A percentile compares a stretch with the other conserved stretches of the same genome.
Conservation (phyloP, 2,329 filamentous ascomycete genomes). For the Colletotrichum tabaci region DNA sequence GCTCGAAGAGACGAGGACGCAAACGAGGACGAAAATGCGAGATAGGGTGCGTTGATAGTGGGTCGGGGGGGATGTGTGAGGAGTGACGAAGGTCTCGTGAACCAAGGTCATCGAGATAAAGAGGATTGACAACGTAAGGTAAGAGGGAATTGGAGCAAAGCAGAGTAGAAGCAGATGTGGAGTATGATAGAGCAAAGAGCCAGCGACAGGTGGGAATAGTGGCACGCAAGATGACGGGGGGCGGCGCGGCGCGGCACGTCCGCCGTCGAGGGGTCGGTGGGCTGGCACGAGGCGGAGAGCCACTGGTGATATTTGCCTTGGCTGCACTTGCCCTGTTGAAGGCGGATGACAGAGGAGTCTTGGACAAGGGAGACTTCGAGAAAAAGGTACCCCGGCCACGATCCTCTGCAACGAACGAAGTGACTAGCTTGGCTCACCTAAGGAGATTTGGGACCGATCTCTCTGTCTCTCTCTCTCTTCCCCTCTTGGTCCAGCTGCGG, state of each 20-base stretch:
- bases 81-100: slow-evolving; percentile 21
- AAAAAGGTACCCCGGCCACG: slow-evolving; percentile 29
- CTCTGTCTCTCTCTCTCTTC: slow-evolving; percentile 7
- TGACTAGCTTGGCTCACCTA: slow-evolving; percentile 42
- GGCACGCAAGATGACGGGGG: slow-evolving; percentile 24
- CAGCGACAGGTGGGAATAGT: slow-evolving; percentile 39
- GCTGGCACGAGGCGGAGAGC: slow-evolving; percentile 17
- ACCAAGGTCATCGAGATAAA: slow-evolving; percentile 31
- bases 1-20: slow-evolving; percentile 23
- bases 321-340: slow-evolving; percentile 30
- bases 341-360: slow-evolving; percentile 24
- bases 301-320: slow-evolving; percentile 28
- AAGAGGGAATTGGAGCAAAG: slow-evolving; percentile 21
- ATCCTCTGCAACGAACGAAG: slow-evolving; percentile 40
- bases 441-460: slow-evolving; percentile 27
- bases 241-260: slow-evolving; percentile 20
- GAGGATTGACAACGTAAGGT: slow-evolving; percentile 24
- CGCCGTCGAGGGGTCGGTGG: slow-evolving; percentile 15
- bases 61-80: neutral
- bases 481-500: neutral
- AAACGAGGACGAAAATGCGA: slow-evolving; percentile 10
- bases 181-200: slow-evolving; percentile 26
- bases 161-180: slow-evolving; percentile 28
- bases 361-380: slow-evolving; percentile 26
- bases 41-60: slow-evolving; percentile 8